These are phyloP conservation scores for Jaapia argillacea DNA, from an alignment of 768 basidiomycete genomes.

Conservation along the genomic window DNA sequence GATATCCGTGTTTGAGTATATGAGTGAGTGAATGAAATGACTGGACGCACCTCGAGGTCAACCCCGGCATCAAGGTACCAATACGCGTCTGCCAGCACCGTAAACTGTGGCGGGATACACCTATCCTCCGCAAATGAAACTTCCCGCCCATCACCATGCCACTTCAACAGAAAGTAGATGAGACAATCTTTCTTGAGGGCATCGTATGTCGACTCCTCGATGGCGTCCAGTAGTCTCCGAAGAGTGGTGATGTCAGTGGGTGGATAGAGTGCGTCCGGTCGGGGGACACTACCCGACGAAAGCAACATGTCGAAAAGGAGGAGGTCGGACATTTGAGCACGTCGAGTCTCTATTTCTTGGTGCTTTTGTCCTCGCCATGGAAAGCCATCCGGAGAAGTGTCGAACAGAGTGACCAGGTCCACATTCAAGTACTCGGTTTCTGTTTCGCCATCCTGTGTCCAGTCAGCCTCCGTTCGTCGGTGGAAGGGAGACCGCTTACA, in stretches of 20 bases:
- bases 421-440: too few species aligned
- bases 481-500: too few species aligned
- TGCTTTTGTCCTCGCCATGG: slow-evolving; percentile 46
- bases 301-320: slow-evolving; percentile 73
- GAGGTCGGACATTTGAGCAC: slow-evolving; percentile 47
- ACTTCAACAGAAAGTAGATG: slow-evolving; percentile 73
- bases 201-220: slow-evolving; percentile 58
- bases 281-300: slow-evolving; percentile 46
- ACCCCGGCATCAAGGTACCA: slow-evolving; percentile 70
- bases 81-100: slow-evolving; percentile 72
- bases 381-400: slow-evolving; percentile 39
- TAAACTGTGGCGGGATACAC: slow-evolving; percentile 70
- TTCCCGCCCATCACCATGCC: slow-evolving; percentile 59
- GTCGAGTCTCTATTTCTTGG: slow-evolving; percentile 51
- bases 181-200: slow-evolving; percentile 72
- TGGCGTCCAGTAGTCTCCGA: slow-evolving; percentile 46
- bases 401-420: too few species aligned
- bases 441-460: too few species aligned
- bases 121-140: slow-evolving; percentile 38
- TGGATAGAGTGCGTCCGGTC: slow-evolving; percentile 58
- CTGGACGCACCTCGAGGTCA: slow-evolving; percentile 46
- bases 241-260: slow-evolving; percentile 47
- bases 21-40: background rate
- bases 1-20: too few species aligned
- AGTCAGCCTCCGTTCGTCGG: too few species aligned